A percentile compares a stretch with the other conserved stretches of the same genome.
phyloP scores from a whole-genome alignment of 441 rosid species.

The Codiaeum variegatum region DNA sequence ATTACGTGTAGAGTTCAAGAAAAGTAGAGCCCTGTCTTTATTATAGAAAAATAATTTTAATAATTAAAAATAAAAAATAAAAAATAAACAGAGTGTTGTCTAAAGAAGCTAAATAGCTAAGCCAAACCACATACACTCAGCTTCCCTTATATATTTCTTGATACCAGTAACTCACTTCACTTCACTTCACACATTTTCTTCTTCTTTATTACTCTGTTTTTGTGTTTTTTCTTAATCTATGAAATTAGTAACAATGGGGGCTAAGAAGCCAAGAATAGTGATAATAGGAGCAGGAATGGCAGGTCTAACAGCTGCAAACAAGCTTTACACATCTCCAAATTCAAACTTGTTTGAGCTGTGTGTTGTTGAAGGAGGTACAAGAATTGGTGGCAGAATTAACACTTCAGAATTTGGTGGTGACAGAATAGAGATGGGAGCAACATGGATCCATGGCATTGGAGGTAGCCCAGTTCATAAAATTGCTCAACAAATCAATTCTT shows the following conservation, averaged over 20 bases:
- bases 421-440: constrained; percentile 93
- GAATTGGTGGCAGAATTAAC: constrained; percentile 92
- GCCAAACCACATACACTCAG: constrained; percentile 10
- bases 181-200: constrained; percentile 42
- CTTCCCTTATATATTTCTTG: constrained; percentile 49
- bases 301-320: constrained; percentile 90
- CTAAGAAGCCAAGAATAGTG: constrained; percentile 82
- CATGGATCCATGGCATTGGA: constrained; percentile 96
- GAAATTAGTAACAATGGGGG: constrained; percentile 42
- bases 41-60: constrained; percentile 23
- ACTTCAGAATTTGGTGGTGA: constrained; percentile 82
- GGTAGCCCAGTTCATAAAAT: constrained; percentile 82
- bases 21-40: constrained; percentile 60
- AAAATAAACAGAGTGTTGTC: background rate
- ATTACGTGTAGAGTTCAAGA: constrained; percentile 24
- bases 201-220: constrained; percentile 22
- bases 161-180: constrained; percentile 35
- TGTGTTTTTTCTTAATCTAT: constrained; percentile 13
- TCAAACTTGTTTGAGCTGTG: constrained; percentile 64
- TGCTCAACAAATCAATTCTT: constrained; percentile 58
- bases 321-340: constrained; percentile 49
- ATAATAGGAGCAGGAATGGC: constrained; percentile 98
- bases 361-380: constrained; percentile 80
- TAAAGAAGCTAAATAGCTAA: background rate
- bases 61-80: background rate